phyloP scores from a whole-genome alignment of 129 eudicot species.

The Chrysanthemum lavandulifolium region DNA sequence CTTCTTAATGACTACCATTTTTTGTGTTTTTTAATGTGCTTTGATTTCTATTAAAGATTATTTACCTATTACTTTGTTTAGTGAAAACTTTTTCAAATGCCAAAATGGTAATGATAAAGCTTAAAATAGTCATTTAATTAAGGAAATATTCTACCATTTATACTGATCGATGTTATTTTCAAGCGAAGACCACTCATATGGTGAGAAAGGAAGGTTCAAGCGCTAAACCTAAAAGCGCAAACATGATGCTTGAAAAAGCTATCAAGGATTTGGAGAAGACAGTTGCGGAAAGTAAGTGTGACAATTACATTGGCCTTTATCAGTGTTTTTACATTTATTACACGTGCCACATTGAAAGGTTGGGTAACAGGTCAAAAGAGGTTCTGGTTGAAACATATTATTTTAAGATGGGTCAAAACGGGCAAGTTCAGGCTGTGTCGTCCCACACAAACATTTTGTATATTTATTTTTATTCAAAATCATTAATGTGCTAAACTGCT shows the following conservation, averaged over 20 bases:
- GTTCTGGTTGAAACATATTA: no score
- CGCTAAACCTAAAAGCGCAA: conserved; percentile 50
- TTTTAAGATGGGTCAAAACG: no score
- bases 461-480: no score
- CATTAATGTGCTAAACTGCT: no score
- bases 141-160: conserved; percentile 11
- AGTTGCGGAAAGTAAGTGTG: conserved; percentile 85
- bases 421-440: no score
- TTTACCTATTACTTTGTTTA: conserved; percentile 3
- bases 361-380: no score
- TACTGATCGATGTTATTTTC: conserved; percentile 21
- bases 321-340: background rate
- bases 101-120: conserved; percentile 14
- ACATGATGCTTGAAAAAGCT: conserved; percentile 60
- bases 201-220: conserved; percentile 81
- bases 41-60: conserved; percentile 14
- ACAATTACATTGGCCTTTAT: conserved; percentile 8
- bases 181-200: conserved; percentile 50
- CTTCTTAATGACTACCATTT: background rate
- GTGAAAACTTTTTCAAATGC: background rate
- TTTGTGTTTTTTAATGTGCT: background rate
- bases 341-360: background rate
- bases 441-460: no score
- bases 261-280: conserved; percentile 89
- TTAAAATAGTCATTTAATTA: conserved; percentile 3